These are phyloP conservation scores for Nidularia pulvinata DNA, from an alignment of 768 basidiomycete genomes.

Conservation along the genomic window DNA sequence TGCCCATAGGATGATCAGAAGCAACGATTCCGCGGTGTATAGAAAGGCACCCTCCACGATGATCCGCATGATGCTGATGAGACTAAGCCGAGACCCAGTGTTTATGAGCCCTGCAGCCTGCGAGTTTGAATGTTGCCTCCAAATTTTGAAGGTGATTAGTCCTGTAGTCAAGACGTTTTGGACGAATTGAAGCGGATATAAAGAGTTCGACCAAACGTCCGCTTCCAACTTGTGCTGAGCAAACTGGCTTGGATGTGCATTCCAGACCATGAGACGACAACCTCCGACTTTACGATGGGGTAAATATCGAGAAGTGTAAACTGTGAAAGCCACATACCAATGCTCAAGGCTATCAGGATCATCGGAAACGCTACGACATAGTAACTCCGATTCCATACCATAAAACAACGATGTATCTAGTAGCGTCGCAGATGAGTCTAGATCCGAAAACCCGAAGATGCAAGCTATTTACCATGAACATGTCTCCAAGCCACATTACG, in stretches of 20 bases:
- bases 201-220: slow-evolving; percentile 4
- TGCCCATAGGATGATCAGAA: too few species aligned
- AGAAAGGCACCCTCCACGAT: too few species aligned
- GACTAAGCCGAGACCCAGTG: too few species aligned
- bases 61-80: too few species aligned
- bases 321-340: slow-evolving; percentile 7
- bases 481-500: slow-evolving; percentile 7
- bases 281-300: neutral
- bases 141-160: slow-evolving; percentile 7
- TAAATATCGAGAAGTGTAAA: neutral
- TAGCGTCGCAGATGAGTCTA: neutral
- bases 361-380: slow-evolving; percentile 4
- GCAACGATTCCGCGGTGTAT: too few species aligned
- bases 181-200: slow-evolving; percentile 4
- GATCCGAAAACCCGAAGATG: slow-evolving; percentile 13
- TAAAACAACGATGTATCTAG: slow-evolving; percentile 10
- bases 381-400: slow-evolving; percentile 7
- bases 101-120: too few species aligned
- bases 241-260: slow-evolving; percentile 2
- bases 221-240: neutral
- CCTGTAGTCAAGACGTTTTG: slow-evolving; percentile 6
- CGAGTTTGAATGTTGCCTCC: slow-evolving; percentile 6
- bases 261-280: neutral
- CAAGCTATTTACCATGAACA: slow-evolving; percentile 16
- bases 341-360: slow-evolving; percentile 6